These are phyloP conservation scores for Hypoxylon sp. DNA, from an alignment of 2,329 filamentous ascomycete species.

Conservation along the genomic window DNA sequence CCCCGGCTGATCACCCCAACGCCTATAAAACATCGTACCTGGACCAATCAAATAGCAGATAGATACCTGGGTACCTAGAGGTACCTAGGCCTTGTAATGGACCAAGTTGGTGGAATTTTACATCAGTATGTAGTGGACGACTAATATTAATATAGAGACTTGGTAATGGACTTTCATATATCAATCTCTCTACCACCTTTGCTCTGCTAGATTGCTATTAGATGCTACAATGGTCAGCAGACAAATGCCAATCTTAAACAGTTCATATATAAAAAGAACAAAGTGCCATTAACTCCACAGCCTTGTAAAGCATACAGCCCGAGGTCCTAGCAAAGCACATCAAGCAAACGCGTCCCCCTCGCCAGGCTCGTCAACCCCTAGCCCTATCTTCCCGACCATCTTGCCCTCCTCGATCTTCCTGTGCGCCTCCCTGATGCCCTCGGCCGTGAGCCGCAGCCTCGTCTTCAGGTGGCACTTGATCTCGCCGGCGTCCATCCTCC, in stretches of 20 bases:
- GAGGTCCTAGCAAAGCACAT: background rate
- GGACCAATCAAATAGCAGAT: too few relatives aligned
- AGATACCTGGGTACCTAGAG: too few relatives aligned
- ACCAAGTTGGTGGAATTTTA: too few relatives aligned
- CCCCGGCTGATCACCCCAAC: too few relatives aligned
- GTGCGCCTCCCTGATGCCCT: constrained; percentile 52
- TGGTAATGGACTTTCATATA: too few relatives aligned
- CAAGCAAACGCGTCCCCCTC: constrained; percentile 30
- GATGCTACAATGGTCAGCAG: too few relatives aligned
- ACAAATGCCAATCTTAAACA: background rate
- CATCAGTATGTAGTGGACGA: too few relatives aligned
- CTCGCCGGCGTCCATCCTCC: constrained; percentile 47
- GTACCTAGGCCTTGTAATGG: too few relatives aligned
- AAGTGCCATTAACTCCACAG: background rate
- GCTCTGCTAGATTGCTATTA: too few relatives aligned
- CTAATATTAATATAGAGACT: too few relatives aligned
- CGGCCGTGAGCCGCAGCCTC: constrained; percentile 46
- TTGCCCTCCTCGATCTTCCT: constrained; percentile 48
- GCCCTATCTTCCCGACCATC: constrained; percentile 49
- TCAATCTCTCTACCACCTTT: too few relatives aligned
- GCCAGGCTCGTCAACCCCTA: constrained; percentile 44
- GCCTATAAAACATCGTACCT: too few relatives aligned
- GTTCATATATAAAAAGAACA: background rate
- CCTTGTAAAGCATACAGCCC: background rate
- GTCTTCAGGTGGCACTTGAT: constrained; percentile 51